phyloP scores from a whole-genome alignment of 768 basidiomycete species.

The Cystoderma amianthinum region DNA sequence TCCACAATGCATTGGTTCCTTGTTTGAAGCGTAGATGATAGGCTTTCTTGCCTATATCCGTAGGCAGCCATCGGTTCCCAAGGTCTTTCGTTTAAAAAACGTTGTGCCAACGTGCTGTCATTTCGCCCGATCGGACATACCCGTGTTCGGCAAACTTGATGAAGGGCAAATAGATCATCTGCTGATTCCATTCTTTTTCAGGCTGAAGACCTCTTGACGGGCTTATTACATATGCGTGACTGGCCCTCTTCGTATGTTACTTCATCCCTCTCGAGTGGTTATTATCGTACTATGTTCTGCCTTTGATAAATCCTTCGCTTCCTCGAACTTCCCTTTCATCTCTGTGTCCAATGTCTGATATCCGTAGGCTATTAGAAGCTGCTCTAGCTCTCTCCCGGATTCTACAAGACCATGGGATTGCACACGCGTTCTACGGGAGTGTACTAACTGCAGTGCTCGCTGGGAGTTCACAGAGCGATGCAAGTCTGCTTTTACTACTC shows the following conservation, averaged over 20 bases:
- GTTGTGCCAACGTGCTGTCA: slow-evolving; percentile 32
- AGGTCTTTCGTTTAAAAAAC: slow-evolving; percentile 28
- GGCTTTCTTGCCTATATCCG: too few relatives aligned
- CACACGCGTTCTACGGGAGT: slow-evolving; percentile 80
- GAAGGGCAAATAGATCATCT: slow-evolving; percentile 38
- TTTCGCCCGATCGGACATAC: slow-evolving; percentile 40
- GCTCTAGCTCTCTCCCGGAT: slow-evolving; percentile 67
- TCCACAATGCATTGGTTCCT: too few relatives aligned
- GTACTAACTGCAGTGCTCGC: slow-evolving; percentile 66
- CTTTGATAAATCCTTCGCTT: slow-evolving; percentile 24
- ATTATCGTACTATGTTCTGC: slow-evolving; percentile 50
- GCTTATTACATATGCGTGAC: slow-evolving; percentile 45
- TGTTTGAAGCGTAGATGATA: too few relatives aligned
- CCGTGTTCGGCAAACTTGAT: slow-evolving; percentile 34
- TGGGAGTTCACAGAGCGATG: slow-evolving; percentile 59
- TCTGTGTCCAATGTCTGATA: slow-evolving; percentile 59
- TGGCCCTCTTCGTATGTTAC: slow-evolving; percentile 27
- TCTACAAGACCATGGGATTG: slow-evolving; percentile 48
- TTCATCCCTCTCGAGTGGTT: slow-evolving; percentile 31
- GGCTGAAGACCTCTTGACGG: slow-evolving; percentile 38
- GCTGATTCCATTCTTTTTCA: slow-evolving; percentile 38
- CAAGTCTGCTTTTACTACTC: slow-evolving; percentile 28
- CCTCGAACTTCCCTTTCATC: slow-evolving; percentile 17
- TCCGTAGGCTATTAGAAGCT: slow-evolving; percentile 69
- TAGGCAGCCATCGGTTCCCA: too few relatives aligned